These are phyloP conservation scores for Canna indica DNA, from an alignment of 176 grass and related monocot genomes.

Conservation along the genomic window DNA sequence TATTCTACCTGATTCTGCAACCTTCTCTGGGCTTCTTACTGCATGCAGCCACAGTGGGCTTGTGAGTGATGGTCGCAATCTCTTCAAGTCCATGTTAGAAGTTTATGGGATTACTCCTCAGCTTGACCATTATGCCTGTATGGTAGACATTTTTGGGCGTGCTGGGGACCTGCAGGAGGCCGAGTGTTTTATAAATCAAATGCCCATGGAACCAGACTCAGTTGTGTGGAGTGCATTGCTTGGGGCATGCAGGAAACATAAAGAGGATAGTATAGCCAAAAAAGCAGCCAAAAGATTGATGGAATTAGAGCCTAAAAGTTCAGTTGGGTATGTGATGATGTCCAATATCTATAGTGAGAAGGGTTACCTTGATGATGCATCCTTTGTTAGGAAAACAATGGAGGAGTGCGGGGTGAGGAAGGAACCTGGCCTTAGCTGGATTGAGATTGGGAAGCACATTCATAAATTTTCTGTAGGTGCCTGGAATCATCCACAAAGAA, in stretches of 20 bases:
- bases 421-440: slow-evolving; percentile 19
- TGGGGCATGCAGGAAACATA: slow-evolving; percentile 20
- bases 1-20: slow-evolving; percentile 13
- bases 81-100: slow-evolving; percentile 11
- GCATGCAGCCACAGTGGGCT: slow-evolving; percentile 16
- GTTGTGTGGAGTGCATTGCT: slow-evolving; percentile 22
- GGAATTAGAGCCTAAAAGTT: slow-evolving; percentile 12
- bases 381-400: slow-evolving; percentile 17
- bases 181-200: not conserved
- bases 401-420: slow-evolving; percentile 16
- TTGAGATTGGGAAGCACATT: slow-evolving; percentile 14
- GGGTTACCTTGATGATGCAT: slow-evolving; percentile 5
- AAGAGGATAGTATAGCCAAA: not conserved
- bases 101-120: slow-evolving; percentile 14
- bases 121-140: slow-evolving; percentile 19
- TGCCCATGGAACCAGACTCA: slow-evolving; percentile 8
- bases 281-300: slow-evolving; percentile 8
- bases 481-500: not conserved
- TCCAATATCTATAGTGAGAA: slow-evolving; percentile 5
- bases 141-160: slow-evolving; percentile 20
- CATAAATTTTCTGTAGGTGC: slow-evolving; percentile 14
- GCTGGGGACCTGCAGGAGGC: slow-evolving; percentile 9
- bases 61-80: slow-evolving; percentile 4
- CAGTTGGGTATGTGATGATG: slow-evolving; percentile 23
- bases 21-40: slow-evolving; percentile 7